Base-by-base conservation (phyloP, 257 asterid species). In the Capsicum baccatum region DNA sequence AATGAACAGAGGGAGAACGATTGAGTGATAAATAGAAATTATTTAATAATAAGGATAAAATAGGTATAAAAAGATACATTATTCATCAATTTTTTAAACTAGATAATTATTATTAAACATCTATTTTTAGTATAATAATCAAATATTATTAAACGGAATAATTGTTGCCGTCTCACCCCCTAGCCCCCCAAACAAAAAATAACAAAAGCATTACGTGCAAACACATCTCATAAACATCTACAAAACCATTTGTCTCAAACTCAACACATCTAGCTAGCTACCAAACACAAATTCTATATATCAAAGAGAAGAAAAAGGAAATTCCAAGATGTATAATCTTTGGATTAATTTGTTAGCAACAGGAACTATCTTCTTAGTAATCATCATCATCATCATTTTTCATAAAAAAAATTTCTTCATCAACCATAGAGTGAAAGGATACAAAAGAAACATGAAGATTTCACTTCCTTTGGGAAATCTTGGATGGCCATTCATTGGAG, bases 401-500 rank as follows among this genome's bases (percentile, higher is more conserved):
- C 76, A 78, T 89, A 58, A 70, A 67, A 92, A 80, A 68, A 44
- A 83, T 83, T 85, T 71, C 17, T 21, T 52, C 5, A 74, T n/a
- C 17, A 19, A n/a, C 59, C 59, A 15, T 73, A 71, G 79, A 47
- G 17, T 71, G 11, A 71, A 74, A 74, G 14, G 0, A 69, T 54
- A 48, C 19, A 12, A 44, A 83, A 85, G 52, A 44, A 19, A 80
- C 79, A 83, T 42, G 19, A 83, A 57, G 19, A 83, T 70, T 63
- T 85, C 70, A 21, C 83, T 94, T 76, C 99, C 99, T 56, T 26
- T 84, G 63, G 98, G 99, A n/a, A 89, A 90, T 26, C 89, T 95
- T 19, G 99, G 99, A 82, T 89, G 91, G 92, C 99, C 99, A 70
- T 91, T 93, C 13, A 83, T 95, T 37, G 99, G 99, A 81, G 99